Percentiles rank a stretch among this genome's conserved stretches.
Evolutionary conservation across 129 eudicot genomes (phyloP).

Genomic region (Dittrichia graveolens): DNA sequence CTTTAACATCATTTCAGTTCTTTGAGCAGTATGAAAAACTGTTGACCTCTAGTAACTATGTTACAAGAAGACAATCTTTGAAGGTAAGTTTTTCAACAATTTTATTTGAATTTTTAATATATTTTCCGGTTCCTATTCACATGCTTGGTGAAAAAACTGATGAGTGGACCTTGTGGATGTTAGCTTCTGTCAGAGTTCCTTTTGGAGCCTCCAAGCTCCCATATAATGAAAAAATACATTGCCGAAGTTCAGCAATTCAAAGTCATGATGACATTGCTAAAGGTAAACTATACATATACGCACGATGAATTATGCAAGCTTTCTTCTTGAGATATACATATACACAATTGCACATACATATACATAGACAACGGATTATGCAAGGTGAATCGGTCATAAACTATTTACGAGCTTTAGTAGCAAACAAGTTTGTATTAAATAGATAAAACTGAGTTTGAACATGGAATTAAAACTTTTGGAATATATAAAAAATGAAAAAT

Average conservation of each 20-base stretch:
- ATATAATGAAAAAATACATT: slow-evolving; percentile 83
- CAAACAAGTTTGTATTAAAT: no score
- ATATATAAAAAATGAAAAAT: no score
- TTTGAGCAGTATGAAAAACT: slow-evolving; percentile 86
- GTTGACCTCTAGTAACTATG: slow-evolving; percentile 80
- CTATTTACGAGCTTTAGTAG: no score
- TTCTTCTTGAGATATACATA: no score
- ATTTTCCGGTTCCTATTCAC: background rate
- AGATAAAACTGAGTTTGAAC: no score
- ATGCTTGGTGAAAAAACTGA: slow-evolving; percentile 30
- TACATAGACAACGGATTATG: no score
- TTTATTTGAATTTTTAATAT: slow-evolving; percentile 5
- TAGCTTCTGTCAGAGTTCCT: slow-evolving; percentile 95
- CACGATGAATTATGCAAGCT: no score
- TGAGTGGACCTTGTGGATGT: slow-evolving; percentile 25
- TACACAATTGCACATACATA: background rate
- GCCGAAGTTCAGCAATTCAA: slow-evolving; percentile 85
- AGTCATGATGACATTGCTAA: slow-evolving; percentile 89
- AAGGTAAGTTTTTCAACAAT: slow-evolving; percentile 58
- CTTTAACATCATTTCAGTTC: slow-evolving; percentile 58
- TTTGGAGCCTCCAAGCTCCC: slow-evolving; percentile 94
- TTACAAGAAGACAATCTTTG: slow-evolving; percentile 95
- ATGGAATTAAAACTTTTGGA: no score
- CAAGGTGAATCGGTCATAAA: no score
- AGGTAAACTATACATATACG: slow-evolving; percentile 44